phyloP scores from a whole-genome alignment of 305 asterid species.

The Salvia sclarea region DNA sequence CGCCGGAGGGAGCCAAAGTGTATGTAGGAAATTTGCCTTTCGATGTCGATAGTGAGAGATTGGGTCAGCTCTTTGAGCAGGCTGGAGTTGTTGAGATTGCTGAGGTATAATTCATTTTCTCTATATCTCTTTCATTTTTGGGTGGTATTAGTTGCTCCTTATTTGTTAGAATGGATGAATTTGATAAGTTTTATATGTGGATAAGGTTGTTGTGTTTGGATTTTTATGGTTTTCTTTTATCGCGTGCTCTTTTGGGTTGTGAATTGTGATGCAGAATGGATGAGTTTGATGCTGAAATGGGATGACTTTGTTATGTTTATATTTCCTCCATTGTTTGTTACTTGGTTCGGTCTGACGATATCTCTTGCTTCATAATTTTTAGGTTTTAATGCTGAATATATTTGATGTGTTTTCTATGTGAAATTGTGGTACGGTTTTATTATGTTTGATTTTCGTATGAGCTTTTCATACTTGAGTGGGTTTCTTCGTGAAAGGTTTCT shows the following conservation, averaged over 20 bases:
- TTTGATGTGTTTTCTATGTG: not conserved
- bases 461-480: not conserved
- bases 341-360: constrained; percentile 33
- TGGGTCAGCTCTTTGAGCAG: constrained; percentile 69
- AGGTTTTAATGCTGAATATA: not conserved
- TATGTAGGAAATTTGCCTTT: constrained; percentile 89
- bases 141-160: no score
- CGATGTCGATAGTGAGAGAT: constrained; percentile 62
- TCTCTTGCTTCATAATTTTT: no score
- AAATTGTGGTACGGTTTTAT: not conserved
- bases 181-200: not conserved
- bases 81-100: constrained; percentile 86
- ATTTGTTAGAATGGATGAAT: constrained; percentile 21
- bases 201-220: not conserved
- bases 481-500: not conserved
- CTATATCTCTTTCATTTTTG: no score
- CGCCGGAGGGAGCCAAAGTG: constrained; percentile 80
- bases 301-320: not conserved
- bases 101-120: constrained; percentile 42
- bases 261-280: not conserved
- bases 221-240: not conserved
- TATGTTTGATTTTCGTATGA: not conserved
- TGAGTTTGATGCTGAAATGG: not conserved
- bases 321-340: not conserved
- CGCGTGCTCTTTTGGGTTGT: not conserved